phyloP scores from a whole-genome alignment of 352 stramenopile genomes.

The Phytophthora podocarpi region DNA sequence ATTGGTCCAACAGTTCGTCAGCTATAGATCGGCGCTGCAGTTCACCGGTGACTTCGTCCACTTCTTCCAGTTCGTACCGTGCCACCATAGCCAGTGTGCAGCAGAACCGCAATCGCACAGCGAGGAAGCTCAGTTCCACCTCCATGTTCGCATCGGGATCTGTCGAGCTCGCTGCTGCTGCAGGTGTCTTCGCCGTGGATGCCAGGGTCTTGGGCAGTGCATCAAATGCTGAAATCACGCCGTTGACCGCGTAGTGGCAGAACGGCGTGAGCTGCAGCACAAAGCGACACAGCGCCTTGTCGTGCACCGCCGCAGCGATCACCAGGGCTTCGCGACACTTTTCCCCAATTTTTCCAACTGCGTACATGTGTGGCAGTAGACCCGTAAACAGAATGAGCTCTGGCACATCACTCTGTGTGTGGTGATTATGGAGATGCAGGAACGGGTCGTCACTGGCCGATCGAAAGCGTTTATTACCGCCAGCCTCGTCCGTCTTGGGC shows the following conservation, averaged over 20 bases:
- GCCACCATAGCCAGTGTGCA: constrained; percentile 85
- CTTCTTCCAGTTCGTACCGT: constrained; percentile 64
- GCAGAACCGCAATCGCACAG: constrained; percentile 80
- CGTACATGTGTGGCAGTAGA: constrained; percentile 87
- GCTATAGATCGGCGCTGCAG: constrained; percentile 66
- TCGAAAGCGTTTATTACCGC: constrained; percentile 2
- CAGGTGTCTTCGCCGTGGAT: constrained; percentile 25
- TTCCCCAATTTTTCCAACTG: constrained; percentile 74
- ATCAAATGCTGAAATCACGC: constrained; percentile 84
- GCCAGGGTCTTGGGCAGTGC: constrained; percentile 72
- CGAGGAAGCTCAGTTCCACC: constrained; percentile 59
- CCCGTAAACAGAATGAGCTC: constrained; percentile 87
- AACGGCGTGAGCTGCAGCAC: constrained; percentile 88
- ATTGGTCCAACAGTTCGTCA: constrained; percentile 74
- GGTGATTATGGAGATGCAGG: constrained; percentile 40
- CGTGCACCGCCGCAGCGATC: constrained; percentile 78
- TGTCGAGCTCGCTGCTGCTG: constrained; percentile 15
- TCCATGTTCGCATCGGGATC: constrained; percentile 46
- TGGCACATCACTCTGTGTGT: constrained; percentile 59
- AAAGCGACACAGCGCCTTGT: constrained; percentile 79
- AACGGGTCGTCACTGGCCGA: constrained; percentile 36
- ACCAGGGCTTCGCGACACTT: constrained; percentile 86
- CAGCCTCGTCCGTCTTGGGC: background rate
- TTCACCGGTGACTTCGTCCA: constrained; percentile 46
- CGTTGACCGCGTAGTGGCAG: constrained; percentile 87